phyloP scores from a whole-genome alignment of 2,329 filamentous ascomycete species.

The Xylaria sp. region DNA sequence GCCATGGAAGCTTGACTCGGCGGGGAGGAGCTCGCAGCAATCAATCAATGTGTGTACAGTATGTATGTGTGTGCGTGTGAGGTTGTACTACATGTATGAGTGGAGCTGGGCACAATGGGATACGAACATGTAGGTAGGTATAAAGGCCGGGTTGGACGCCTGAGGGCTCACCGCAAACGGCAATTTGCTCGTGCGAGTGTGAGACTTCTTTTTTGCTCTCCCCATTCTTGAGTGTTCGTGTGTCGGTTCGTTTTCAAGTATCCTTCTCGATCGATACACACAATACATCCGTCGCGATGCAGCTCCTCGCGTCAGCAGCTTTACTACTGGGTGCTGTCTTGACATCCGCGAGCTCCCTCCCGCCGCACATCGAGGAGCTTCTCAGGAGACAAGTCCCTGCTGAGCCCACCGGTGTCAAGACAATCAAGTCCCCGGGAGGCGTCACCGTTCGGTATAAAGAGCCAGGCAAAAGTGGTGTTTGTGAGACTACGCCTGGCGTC shows the following conservation, averaged over 20 bases:
- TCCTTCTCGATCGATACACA: not conserved
- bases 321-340: conserved; percentile 38
- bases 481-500: conserved; percentile 64
- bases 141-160: conserved; percentile 19
- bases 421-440: conserved; percentile 57
- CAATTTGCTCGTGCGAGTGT: conserved; percentile 5
- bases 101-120: conserved; percentile 14
- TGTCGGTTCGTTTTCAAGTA: not conserved
- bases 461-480: conserved; percentile 59
- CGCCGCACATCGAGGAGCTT: conserved; percentile 42
- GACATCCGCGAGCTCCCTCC: conserved; percentile 39
- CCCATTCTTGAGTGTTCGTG: not conserved
- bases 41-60: too few relatives aligned
- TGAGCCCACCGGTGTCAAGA: conserved; percentile 57
- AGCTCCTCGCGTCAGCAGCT: conserved; percentile 34
- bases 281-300: conserved; percentile 22
- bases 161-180: not conserved
- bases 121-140: conserved; percentile 24
- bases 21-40: not conserved
- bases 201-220: conserved; percentile 2
- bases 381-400: conserved; percentile 53
- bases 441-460: conserved; percentile 63
- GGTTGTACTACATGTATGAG: conserved; percentile 5
- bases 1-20: conserved; percentile 5
- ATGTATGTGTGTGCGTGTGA: not conserved